Conservation (phyloP, 148 eudicot species). For the Rhododendron griersonianum region DNA sequence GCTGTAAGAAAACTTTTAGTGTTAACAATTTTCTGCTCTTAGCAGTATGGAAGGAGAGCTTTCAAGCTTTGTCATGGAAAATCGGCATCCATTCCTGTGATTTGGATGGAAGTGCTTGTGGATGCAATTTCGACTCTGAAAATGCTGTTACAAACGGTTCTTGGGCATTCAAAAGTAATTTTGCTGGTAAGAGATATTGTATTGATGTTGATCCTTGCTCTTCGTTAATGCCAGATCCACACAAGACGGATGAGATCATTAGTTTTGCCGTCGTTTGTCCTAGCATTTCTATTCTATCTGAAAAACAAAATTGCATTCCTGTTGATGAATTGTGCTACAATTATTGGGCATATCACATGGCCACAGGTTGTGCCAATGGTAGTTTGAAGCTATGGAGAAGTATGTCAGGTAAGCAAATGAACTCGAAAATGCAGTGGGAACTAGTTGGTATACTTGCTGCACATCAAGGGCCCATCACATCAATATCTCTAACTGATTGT, state of each 20-base stretch:
- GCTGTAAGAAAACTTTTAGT: slow-evolving; percentile 27
- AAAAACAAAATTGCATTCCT: slow-evolving; percentile 28
- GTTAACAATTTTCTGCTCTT: slow-evolving; percentile 48
- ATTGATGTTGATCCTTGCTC: slow-evolving; percentile 52
- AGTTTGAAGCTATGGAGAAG: slow-evolving; percentile 81
- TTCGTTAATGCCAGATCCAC: slow-evolving; percentile 50
- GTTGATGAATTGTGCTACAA: slow-evolving; percentile 24
- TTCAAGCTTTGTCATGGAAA: slow-evolving; percentile 68
- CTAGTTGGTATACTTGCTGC: slow-evolving; percentile 76
- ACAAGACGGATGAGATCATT: slow-evolving; percentile 46
- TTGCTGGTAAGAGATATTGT: slow-evolving; percentile 52
- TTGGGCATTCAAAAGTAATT: slow-evolving; percentile 39
- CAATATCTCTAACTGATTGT: slow-evolving; percentile 55
- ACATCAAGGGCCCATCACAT: slow-evolving; percentile 47
- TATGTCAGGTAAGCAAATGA: slow-evolving; percentile 27
- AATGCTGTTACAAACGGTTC: slow-evolving; percentile 24
- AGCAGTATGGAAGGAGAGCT: slow-evolving; percentile 56
- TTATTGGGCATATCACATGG: slow-evolving; percentile 59
- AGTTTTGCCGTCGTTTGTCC: slow-evolving; percentile 56
- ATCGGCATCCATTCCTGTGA: slow-evolving; percentile 51
- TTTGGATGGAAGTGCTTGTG: slow-evolving; percentile 24
- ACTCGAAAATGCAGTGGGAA: slow-evolving; percentile 47
- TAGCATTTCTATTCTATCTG: slow-evolving; percentile 23
- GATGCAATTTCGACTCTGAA: slow-evolving; percentile 18
- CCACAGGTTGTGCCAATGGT: slow-evolving; percentile 75